A percentile compares a stretch with the other conserved stretches of the same genome.
These are phyloP conservation scores for Myochromella boudieri DNA, from an alignment of 768 basidiomycete species.

Conservation along the genomic window DNA sequence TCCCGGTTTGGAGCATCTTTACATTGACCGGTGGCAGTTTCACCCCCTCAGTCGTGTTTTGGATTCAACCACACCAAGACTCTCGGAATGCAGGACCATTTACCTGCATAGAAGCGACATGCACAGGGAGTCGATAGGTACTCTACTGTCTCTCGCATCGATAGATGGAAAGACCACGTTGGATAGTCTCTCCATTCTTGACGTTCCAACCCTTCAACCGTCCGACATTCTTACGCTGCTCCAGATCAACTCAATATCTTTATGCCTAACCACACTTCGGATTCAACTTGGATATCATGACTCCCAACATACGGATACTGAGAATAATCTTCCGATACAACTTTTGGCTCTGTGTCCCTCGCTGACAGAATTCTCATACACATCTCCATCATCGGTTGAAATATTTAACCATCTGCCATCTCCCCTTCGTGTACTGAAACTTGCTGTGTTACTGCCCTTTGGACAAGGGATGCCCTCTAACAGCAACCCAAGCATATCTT, in stretches of 20 bases:
- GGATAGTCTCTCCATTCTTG: not conserved
- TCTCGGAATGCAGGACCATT: constrained; percentile 1
- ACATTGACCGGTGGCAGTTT: not conserved
- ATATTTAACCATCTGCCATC: constrained; percentile 4
- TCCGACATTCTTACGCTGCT: constrained; percentile 1
- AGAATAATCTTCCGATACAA: constrained; percentile 2
- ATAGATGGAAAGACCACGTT: not conserved
- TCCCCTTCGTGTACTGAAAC: constrained; percentile 1
- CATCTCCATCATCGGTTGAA: constrained; percentile 1
- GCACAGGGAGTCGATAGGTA: not conserved
- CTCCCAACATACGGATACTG: not conserved
- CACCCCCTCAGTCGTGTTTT: not conserved
- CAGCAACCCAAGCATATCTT: not conserved
- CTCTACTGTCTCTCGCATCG: not conserved
- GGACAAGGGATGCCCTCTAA: not conserved
- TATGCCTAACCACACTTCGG: not conserved
- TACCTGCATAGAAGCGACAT: not conserved
- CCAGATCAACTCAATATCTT: constrained; percentile 1
- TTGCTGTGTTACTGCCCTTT: not conserved
- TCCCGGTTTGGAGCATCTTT: not conserved
- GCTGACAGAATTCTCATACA: constrained; percentile 7
- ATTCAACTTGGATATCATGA: not conserved
- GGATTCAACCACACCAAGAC: not conserved
- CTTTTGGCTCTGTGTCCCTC: constrained; percentile 3
- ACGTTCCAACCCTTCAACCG: not conserved